Evolutionary conservation across 2,329 filamentous ascomycete genomes (phyloP), one percentile per base, ranked within the genome.

Genomic region (Cytospora leucostoma): DNA sequence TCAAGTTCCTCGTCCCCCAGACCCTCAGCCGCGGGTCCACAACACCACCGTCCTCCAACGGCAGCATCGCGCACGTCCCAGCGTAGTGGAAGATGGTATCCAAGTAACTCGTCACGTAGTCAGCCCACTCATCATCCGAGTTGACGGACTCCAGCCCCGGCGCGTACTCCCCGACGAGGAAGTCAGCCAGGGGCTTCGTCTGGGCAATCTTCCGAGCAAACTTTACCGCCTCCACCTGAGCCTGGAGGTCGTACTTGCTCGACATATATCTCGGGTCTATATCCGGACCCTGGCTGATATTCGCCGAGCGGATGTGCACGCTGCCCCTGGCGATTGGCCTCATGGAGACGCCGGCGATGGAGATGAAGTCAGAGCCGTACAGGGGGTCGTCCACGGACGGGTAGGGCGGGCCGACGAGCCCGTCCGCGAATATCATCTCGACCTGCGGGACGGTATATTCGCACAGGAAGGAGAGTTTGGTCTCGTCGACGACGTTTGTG

Each of bases 391-490:
- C 75, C 50, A 34, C 52, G 7, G 70, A 59, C 2, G 74, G 73
- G 63, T 75, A 75, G 13, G 75, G 74, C 50, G 72, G 65, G 17
- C 79, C 79, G 0, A 76, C 77, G 68, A 79, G 80, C 3, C 77
- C 77, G 64, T 80, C 78, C 0, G 76, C 77, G 67, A 81, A 78
- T 62, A 80, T 77, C 40, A 79, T 65, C 67, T 80, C 78, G 1
- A 78, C 66, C 63, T 79, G 75, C 0, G 78, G 76, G 8, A 79
- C 72, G n/a, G 66, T 62, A 5, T 66, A 63, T 59, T 79, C 68
- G 17, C 70, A 68, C 51, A 82, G 70, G 63, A 78, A 73, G 7
- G 74, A 67, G 1, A 81, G 65, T 67, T 80, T 80, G 63, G 76
- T 76, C 65, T 71, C 64, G 59, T 77, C 74, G 12, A 76, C 70